Conservation (phyloP, 1,284 basidiomycete genomes). For the Coniferiporia sulphurascens region DNA sequence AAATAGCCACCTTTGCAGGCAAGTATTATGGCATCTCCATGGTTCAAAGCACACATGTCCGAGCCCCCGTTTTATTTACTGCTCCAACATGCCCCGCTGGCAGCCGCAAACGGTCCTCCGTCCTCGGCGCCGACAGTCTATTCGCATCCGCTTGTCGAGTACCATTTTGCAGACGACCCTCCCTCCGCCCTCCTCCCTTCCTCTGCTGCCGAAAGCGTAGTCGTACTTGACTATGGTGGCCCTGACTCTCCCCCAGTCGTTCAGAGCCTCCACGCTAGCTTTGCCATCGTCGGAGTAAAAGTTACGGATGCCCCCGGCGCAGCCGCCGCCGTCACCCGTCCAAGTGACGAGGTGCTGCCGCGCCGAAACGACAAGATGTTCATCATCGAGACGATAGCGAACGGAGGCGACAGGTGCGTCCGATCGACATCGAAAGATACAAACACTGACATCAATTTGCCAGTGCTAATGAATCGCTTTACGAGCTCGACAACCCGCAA, state of each 20-base stretch:
- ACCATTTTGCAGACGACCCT: slow-evolving; percentile 74
- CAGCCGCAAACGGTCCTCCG: slow-evolving; percentile 18
- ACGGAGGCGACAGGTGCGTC: slow-evolving; percentile 24
- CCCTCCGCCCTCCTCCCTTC: slow-evolving; percentile 55
- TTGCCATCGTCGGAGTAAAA: slow-evolving; percentile 56
- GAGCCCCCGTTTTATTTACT: slow-evolving; percentile 58
- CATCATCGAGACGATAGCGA: slow-evolving; percentile 57
- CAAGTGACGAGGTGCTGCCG: slow-evolving; percentile 35
- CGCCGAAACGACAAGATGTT: slow-evolving; percentile 63
- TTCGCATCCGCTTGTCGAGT: slow-evolving; percentile 71
- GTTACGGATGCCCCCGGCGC: slow-evolving; percentile 70
- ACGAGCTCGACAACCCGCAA: slow-evolving; percentile 44
- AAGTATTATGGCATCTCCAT: neutral
- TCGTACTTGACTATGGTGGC: slow-evolving; percentile 61
- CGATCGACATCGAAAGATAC: neutral
- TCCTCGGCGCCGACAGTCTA: slow-evolving; percentile 39
- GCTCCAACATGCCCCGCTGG: slow-evolving; percentile 34
- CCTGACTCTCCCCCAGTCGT: slow-evolving; percentile 34
- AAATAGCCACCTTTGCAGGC: neutral
- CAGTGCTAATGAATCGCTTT: slow-evolving; percentile 32
- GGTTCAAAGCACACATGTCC: neutral
- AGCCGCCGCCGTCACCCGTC: slow-evolving; percentile 32
- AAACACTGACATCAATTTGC: neutral
- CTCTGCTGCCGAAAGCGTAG: slow-evolving; percentile 56
- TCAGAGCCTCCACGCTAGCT: slow-evolving; percentile 56